These are phyloP conservation scores for Schizophyllum amplum DNA, from an alignment of 1,284 basidiomycete species.

Conservation along the genomic window DNA sequence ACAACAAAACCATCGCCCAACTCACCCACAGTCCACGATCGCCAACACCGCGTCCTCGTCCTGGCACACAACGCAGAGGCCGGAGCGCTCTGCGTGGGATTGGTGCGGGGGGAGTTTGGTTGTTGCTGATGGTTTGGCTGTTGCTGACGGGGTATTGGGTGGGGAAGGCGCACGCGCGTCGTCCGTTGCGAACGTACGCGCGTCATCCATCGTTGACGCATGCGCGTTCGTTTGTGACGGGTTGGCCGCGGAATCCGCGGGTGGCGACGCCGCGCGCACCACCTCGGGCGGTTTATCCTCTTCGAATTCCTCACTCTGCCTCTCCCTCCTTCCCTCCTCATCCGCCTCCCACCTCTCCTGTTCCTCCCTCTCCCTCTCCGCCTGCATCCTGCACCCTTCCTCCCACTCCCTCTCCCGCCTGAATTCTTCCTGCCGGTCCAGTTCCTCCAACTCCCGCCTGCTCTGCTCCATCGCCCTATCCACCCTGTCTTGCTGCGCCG, in stretches of 20 bases:
- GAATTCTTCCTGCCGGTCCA: slow-evolving; percentile 10
- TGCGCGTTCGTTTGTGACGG: slow-evolving; percentile 10
- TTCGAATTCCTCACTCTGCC: slow-evolving; percentile 5
- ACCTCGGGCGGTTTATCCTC: no score
- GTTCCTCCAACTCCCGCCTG: slow-evolving; percentile 21
- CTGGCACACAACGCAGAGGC: slow-evolving; percentile 83
- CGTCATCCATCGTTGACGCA: slow-evolving; percentile 19
- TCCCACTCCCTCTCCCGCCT: slow-evolving; percentile 5
- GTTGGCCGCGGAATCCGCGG: neutral
- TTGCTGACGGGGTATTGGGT: slow-evolving; percentile 13
- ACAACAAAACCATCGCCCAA: slow-evolving; percentile 11
- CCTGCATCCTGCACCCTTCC: slow-evolving; percentile 4
- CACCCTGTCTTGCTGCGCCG: slow-evolving; percentile 27
- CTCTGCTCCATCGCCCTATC: slow-evolving; percentile 29
- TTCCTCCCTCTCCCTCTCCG: slow-evolving; percentile 10
- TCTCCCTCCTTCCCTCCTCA: slow-evolving; percentile 2
- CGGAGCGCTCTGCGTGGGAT: slow-evolving; percentile 47
- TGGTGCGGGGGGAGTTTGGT: neutral
- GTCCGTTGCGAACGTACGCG: no score
- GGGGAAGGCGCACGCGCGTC: slow-evolving; percentile 25
- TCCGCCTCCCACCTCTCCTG: slow-evolving; percentile 8
- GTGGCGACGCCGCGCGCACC: no score
- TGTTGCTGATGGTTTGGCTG: neutral
- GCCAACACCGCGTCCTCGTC: slow-evolving; percentile 89
- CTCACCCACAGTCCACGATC: slow-evolving; percentile 87